Conservation (phyloP, 2,329 filamentous ascomycete species). For the Microcyclosporella mali region DNA sequence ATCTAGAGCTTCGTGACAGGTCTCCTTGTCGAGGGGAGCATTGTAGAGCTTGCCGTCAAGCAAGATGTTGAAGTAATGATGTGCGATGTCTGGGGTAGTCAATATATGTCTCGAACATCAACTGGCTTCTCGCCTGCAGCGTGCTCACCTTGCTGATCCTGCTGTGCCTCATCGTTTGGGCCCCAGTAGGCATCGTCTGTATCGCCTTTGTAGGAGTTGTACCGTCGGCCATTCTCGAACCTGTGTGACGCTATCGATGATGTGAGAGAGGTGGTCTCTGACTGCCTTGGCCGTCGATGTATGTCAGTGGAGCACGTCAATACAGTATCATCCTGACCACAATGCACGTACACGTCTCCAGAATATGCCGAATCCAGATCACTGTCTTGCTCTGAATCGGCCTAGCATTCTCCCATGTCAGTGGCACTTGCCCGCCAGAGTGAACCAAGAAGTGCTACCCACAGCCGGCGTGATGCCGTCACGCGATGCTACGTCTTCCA, state of each 20-base stretch:
- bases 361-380: constrained; percentile 9
- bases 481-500: background rate
- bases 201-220: constrained; percentile 25
- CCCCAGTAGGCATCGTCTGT: constrained; percentile 26
- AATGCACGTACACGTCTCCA: constrained; percentile 4
- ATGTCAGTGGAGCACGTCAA: background rate
- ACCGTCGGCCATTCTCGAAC: constrained; percentile 31
- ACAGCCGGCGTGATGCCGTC: background rate
- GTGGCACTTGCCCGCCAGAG: no score
- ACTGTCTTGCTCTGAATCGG: background rate
- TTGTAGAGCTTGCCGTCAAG: constrained; percentile 26
- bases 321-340: background rate
- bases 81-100: no score
- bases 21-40: constrained; percentile 18
- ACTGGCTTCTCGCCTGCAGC: no score
- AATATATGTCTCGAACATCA: no score
- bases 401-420: no score
- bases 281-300: constrained; percentile 2
- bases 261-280: constrained; percentile 9
- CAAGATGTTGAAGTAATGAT: constrained; percentile 30
- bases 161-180: constrained; percentile 32
- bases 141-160: constrained; percentile 31
- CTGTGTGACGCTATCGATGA: constrained; percentile 21
- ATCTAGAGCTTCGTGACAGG: constrained; percentile 33
- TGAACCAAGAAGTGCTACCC: no score